Base-by-base conservation (phyloP, 106 monocot species). In the Allium fistulosum region DNA sequence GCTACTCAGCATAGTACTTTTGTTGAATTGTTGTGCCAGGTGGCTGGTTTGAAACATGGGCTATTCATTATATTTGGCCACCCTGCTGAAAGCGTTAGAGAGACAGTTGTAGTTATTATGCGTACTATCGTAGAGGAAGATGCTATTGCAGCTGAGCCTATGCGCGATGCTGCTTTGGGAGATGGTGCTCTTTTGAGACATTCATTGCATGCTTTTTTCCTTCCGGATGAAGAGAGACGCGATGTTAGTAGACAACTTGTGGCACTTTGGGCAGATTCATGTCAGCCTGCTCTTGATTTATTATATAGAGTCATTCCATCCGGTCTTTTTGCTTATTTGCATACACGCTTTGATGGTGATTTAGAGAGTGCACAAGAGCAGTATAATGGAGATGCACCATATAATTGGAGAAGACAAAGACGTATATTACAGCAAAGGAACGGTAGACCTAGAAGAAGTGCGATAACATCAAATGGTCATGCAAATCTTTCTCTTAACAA, bases 301-400 rank as follows among this genome's bases (percentile, higher is more conserved):
- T 70, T 99, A 56, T 99, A 92, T 62, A 80, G 97, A 73, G 88
- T 99, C 69, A 86, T 99, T 74, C 97, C 97, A 68, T 92, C 97
- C 77, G 97, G 97, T 7, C 97, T 99, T 70, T 92, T 99, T 75
- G 97, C 97, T 66, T 99, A 99, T 82, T 76, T 99, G 77, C 97
- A 92, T 63, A 99, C 97, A 45, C 80, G 92, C 48, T 77, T 78
- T 55, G 92, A 87, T 78, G 81, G n/a, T n/a, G n/a, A n/a, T n/a
- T n/a, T n/a, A n/a, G n/a, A n/a, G n/a, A n/a, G n/a, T n/a, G n/a
- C n/a, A 58, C 82, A 81, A 46, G 82, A 79, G 69, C 78, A 82
- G 28, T 81, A 22, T 63, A 72, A 74, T 81, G 87, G 79, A 22
- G 92, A 92, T 53, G 75, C 64, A 51, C 76, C 79, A 28, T 79